Conservation (phyloP, 148 eudicot species). For the Camellia sinensis region DNA sequence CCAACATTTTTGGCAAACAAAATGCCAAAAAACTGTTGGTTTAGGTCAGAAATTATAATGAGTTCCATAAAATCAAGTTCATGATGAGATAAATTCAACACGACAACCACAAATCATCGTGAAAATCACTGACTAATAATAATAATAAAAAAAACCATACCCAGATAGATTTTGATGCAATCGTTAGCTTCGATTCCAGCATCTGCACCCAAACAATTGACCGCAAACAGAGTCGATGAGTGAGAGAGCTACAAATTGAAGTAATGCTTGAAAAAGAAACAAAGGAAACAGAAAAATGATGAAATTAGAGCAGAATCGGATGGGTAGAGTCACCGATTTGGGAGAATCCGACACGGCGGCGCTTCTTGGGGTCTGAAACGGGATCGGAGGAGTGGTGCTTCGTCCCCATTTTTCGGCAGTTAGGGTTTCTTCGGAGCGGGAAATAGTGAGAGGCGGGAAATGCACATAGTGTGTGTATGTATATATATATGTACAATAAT, state of each 20-base stretch:
- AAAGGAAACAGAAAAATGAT: not conserved
- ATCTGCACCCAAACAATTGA: constrained; percentile 38
- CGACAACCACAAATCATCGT: not conserved
- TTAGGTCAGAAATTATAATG: not conserved
- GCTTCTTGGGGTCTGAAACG: constrained; percentile 60
- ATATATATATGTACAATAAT: not conserved
- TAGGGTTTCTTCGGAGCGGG: constrained; percentile 68
- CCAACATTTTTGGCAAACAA: not conserved
- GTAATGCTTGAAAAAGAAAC: not conserved
- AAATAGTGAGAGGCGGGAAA: constrained; percentile 60
- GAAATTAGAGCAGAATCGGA: not conserved
- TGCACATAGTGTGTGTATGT: not conserved
- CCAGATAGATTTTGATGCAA: constrained; percentile 75
- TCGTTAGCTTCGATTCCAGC: constrained; percentile 72
- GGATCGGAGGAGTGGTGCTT: constrained; percentile 54
- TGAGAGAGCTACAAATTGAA: constrained; percentile 5
- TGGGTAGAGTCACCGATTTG: constrained; percentile 38
- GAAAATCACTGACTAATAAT: not conserved
- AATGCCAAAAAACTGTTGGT: not conserved
- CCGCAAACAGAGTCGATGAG: not conserved
- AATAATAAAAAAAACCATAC: constrained; percentile 36
- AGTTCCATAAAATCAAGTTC: not conserved
- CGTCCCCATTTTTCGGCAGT: constrained; percentile 56
- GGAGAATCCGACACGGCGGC: constrained; percentile 70
- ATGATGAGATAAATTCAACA: not conserved